These are phyloP conservation scores for Aureobasidium leucospermi DNA, from an alignment of 2,329 filamentous ascomycete genomes.

Conservation along the genomic window DNA sequence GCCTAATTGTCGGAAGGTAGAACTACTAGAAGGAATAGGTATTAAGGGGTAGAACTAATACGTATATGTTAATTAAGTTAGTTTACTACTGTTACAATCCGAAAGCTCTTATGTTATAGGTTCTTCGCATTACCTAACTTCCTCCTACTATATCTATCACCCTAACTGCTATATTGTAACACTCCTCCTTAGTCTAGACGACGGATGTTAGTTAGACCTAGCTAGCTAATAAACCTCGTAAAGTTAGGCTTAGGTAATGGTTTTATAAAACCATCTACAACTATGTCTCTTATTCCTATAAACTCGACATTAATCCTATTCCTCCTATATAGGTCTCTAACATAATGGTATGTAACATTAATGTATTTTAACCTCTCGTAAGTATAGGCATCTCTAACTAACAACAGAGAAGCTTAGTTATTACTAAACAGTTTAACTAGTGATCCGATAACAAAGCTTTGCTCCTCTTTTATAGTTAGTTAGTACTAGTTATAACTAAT, in stretches of 20 bases:
- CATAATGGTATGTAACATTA: neutral
- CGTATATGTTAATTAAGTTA: neutral
- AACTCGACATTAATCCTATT: neutral
- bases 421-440: neutral
- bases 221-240: neutral
- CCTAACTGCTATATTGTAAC: neutral
- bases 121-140: neutral
- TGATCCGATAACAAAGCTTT: neutral
- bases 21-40: neutral
- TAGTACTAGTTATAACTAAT: neutral
- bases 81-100: neutral
- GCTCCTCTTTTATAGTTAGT: neutral
- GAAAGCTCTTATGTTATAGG: neutral
- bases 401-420: neutral
- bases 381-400: neutral
- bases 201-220: neutral
- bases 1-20: neutral
- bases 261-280: neutral
- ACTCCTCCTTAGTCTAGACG: neutral
- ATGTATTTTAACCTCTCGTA: neutral
- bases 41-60: neutral
- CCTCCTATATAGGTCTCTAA: neutral
- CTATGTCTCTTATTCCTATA: neutral
- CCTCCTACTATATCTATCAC: too few relatives aligned
- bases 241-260: neutral